phyloP scores from a whole-genome alignment of 768 basidiomycete genomes.

The Pleurotus pulmonarius region DNA sequence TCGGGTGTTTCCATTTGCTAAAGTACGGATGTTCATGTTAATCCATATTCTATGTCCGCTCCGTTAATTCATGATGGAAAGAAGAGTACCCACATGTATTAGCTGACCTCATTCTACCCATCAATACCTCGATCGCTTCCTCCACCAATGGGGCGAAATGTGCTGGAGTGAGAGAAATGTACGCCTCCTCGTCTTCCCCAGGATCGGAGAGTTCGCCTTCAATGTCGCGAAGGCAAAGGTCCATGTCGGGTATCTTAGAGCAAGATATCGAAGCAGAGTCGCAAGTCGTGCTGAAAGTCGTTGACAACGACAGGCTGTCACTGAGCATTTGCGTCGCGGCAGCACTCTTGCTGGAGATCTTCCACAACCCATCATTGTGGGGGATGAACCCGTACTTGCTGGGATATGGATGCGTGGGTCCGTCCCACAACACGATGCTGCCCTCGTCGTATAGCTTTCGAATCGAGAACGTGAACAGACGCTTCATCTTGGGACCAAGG shows the following conservation, averaged over 20 bases:
- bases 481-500: slow-evolving; percentile 50
- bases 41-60: too few species aligned
- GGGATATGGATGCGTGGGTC: slow-evolving; percentile 39
- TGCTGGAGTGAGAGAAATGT: slow-evolving; percentile 53
- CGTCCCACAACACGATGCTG: slow-evolving; percentile 72
- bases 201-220: slow-evolving; percentile 60
- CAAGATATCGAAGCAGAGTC: neutral
- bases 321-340: neutral
- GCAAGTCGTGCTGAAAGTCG: neutral
- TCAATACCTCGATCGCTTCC: slow-evolving; percentile 36
- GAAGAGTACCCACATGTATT: slow-evolving; percentile 6
- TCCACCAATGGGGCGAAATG: slow-evolving; percentile 48
- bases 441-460: slow-evolving; percentile 66
- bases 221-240: slow-evolving; percentile 30
- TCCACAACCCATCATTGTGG: slow-evolving; percentile 47
- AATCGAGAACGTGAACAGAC: slow-evolving; percentile 65
- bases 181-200: slow-evolving; percentile 56
- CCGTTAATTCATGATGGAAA: too few species aligned
- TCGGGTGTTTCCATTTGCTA: neutral
- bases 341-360: slow-evolving; percentile 16
- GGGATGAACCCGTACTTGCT: slow-evolving; percentile 13
- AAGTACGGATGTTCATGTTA: too few species aligned
- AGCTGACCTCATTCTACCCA: slow-evolving; percentile 6
- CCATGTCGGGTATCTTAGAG: slow-evolving; percentile 7
- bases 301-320: neutral